Evolutionary conservation across 352 stramenopile species (phyloP).

Genomic region (Phytophthora fragariaefolia): DNA sequence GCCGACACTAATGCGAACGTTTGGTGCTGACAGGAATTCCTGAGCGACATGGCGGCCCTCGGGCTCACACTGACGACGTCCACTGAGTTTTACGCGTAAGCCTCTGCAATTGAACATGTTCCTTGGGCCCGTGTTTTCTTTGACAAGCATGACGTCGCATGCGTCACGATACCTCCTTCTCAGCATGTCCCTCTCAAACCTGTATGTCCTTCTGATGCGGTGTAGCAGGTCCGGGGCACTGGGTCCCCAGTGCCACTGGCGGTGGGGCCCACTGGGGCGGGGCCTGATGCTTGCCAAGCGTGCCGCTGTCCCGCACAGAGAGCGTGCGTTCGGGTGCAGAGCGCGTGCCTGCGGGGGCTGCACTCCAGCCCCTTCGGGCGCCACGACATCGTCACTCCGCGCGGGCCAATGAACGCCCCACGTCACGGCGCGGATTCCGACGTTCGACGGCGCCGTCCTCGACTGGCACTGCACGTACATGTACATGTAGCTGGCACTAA

Average conservation of each 20-base stretch:
- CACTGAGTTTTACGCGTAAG: constrained; percentile 36
- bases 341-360: constrained; percentile 28
- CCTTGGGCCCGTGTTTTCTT: too few species aligned
- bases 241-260: too few species aligned
- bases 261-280: too few species aligned
- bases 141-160: not conserved
- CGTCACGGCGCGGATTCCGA: constrained; percentile 13
- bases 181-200: not conserved
- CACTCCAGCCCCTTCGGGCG: too few species aligned
- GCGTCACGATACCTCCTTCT: not conserved
- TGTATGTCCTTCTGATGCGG: too few species aligned
- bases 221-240: too few species aligned
- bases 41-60: constrained; percentile 58
- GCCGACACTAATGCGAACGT: not conserved
- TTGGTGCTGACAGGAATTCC: constrained; percentile 44
- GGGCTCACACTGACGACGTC: constrained; percentile 57
- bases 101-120: not conserved
- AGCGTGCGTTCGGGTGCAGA: constrained; percentile 22
- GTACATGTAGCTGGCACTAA: too few species aligned
- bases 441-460: not conserved
- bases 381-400: constrained; percentile 27
- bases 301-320: constrained; percentile 37
- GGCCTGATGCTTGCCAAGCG: constrained; percentile 22
- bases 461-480: not conserved
- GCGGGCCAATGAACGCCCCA: constrained; percentile 8